Evolutionary conservation across 208 protist genomes (phyloP).

Genomic region (Wallacemonas sp.): DNA sequence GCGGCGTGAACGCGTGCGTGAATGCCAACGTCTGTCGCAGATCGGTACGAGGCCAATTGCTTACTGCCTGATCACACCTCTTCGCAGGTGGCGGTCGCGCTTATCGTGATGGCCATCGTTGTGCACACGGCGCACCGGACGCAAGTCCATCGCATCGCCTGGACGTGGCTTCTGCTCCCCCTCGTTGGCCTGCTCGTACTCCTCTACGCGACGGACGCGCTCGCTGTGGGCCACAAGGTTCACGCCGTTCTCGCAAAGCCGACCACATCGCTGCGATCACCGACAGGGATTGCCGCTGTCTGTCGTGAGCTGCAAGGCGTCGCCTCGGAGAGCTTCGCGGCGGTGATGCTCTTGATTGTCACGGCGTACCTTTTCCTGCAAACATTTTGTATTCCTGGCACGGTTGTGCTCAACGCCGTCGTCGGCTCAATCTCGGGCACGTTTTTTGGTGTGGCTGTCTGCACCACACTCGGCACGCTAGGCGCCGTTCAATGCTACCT

Average conservation of each 20-base stretch:
- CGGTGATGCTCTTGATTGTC: constrained; percentile 48
- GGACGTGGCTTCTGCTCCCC: constrained; percentile 11
- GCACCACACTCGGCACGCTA: constrained; percentile 53
- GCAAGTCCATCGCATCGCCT: neutral
- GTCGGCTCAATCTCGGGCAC: constrained; percentile 79
- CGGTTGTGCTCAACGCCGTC: constrained; percentile 80
- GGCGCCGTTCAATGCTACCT: constrained; percentile 58
- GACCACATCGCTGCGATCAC: constrained; percentile 38
- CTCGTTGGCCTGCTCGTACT: constrained; percentile 23
- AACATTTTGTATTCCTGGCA: constrained; percentile 90
- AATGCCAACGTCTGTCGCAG: neutral
- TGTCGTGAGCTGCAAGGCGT: constrained; percentile 44
- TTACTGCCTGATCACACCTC: neutral
- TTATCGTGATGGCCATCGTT: constrained; percentile 22
- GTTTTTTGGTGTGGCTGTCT: constrained; percentile 62
- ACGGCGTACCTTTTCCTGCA: constrained; percentile 74
- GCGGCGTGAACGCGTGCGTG: no score
- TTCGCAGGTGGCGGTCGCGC: neutral
- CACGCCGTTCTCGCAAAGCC: constrained; percentile 21
- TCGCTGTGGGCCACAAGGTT: constrained; percentile 29
- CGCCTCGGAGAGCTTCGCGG: constrained; percentile 26
- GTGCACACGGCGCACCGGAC: constrained; percentile 25
- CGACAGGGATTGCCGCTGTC: constrained; percentile 42
- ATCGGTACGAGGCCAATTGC: neutral
- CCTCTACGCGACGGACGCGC: constrained; percentile 42